phyloP scores from a whole-genome alignment of 2,329 filamentous ascomycete species.

The Hypoxylon rubiginosum region DNA sequence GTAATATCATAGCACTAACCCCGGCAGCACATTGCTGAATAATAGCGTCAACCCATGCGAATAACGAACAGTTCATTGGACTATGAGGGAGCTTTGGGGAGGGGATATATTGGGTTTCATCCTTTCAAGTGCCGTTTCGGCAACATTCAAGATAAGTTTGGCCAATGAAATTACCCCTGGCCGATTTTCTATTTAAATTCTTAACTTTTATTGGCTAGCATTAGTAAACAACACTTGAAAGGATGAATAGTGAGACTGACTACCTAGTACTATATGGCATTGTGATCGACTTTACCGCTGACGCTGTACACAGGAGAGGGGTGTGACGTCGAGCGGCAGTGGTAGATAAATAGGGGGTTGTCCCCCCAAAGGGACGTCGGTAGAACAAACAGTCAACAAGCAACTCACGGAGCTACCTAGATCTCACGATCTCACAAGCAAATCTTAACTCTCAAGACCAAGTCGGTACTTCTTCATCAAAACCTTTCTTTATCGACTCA shows the following conservation, averaged over 20 bases:
- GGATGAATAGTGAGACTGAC: too few relatives aligned
- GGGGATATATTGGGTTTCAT: too few relatives aligned
- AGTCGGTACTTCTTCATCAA: background rate
- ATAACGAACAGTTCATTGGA: background rate
- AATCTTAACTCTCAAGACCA: background rate
- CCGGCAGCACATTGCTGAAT: background rate
- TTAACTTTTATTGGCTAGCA: too few relatives aligned
- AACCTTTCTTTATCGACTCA: background rate
- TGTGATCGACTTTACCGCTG: background rate
- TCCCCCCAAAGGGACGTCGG: background rate
- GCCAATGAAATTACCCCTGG: too few relatives aligned
- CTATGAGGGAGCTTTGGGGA: background rate
- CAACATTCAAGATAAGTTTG: too few relatives aligned
- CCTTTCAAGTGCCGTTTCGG: too few relatives aligned
- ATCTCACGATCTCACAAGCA: background rate
- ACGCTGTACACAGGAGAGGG: background rate
- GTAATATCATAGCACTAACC: background rate
- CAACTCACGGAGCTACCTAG: background rate
- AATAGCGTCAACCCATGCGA: background rate
- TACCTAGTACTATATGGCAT: too few relatives aligned
- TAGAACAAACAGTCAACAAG: too few relatives aligned
- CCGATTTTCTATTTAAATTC: too few relatives aligned
- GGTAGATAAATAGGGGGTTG: conserved; percentile 18
- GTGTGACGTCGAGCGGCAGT: background rate
- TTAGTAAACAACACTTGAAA: too few relatives aligned